Evolutionary conservation across 2,329 filamentous ascomycete species (phyloP).

Genomic region (Dothiorella sarmentorum): DNA sequence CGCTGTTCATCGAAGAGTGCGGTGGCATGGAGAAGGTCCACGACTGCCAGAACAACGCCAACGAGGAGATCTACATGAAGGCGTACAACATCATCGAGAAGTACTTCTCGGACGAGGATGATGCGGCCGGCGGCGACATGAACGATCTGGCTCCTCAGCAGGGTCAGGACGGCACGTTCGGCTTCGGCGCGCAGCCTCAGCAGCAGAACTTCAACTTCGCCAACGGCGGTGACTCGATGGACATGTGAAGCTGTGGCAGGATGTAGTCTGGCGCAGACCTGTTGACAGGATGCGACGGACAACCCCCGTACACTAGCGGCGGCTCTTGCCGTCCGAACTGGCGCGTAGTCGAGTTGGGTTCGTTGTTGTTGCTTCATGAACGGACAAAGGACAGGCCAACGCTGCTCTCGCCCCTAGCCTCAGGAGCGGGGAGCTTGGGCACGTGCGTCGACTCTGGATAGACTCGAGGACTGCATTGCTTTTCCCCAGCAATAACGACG

Average conservation of each 20-base stretch:
- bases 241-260: constrained; percentile 55
- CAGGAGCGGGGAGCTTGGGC: neutral
- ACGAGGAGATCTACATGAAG: constrained; percentile 99
- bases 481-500: constrained; percentile 14
- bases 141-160: constrained; percentile 73
- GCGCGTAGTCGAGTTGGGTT: neutral
- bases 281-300: constrained; percentile 1
- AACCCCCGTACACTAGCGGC: neutral
- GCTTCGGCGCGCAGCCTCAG: constrained; percentile 66
- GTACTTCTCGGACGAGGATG: constrained; percentile 99
- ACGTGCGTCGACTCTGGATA: constrained; percentile 16
- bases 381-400: constrained; percentile 15
- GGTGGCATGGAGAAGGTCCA: constrained; percentile 99
- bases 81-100: constrained; percentile 99
- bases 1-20: constrained; percentile 97
- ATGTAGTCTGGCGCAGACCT: neutral
- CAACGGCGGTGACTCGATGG: constrained; percentile 69
- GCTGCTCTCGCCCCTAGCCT: neutral
- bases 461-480: constrained; percentile 5
- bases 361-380: constrained; percentile 5
- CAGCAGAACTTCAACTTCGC: constrained; percentile 89
- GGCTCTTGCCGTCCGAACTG: neutral
- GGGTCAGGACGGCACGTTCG: constrained; percentile 71
- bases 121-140: constrained; percentile 67
- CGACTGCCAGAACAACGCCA: constrained; percentile 99